These are phyloP conservation scores for Diplodia scrobiculata DNA, from an alignment of 2,329 filamentous ascomycete species.

Conservation along the genomic window DNA sequence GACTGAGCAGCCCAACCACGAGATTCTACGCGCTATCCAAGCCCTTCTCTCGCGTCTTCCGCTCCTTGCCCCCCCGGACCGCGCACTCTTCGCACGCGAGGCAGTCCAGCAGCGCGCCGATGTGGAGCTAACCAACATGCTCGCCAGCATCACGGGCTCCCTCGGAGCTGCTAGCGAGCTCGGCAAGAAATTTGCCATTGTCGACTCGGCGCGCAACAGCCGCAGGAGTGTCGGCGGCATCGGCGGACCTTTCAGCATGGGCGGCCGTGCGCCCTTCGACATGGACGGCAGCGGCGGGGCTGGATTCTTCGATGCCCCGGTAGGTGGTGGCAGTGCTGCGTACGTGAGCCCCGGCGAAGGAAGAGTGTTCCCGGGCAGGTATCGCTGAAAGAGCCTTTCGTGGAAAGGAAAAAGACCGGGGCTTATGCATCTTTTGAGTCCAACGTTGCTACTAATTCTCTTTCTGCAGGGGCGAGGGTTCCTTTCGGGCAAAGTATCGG, in stretches of 20 bases:
- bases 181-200: conserved; percentile 67
- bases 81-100: conserved; percentile 67
- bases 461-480: not conserved
- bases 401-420: not conserved
- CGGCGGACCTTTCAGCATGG: not conserved
- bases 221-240: not conserved
- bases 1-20: conserved; percentile 55
- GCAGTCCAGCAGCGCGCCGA: conserved; percentile 79
- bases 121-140: conserved; percentile 73
- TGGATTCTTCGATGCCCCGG: conserved; percentile 13
- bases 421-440: not conserved
- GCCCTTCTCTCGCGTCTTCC: conserved; percentile 81
- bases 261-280: conserved; percentile 3
- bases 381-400: not conserved
- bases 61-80: conserved; percentile 72
- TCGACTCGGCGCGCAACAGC: conserved; percentile 44
- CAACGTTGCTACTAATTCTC: not conserved
- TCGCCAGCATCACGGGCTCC: conserved; percentile 74
- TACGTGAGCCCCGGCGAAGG: conserved; percentile 25
- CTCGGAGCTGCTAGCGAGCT: conserved; percentile 71
- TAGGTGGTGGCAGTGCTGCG: conserved; percentile 1
- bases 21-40: conserved; percentile 83
- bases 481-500: not conserved
- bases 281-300: conserved; percentile 9
- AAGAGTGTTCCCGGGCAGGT: not conserved